Percentiles rank a stretch among this genome's conserved stretches.
Evolutionary conservation across 2,329 filamentous ascomycete species (phyloP).

Genomic region (Neopestalotiopsis sp.): DNA sequence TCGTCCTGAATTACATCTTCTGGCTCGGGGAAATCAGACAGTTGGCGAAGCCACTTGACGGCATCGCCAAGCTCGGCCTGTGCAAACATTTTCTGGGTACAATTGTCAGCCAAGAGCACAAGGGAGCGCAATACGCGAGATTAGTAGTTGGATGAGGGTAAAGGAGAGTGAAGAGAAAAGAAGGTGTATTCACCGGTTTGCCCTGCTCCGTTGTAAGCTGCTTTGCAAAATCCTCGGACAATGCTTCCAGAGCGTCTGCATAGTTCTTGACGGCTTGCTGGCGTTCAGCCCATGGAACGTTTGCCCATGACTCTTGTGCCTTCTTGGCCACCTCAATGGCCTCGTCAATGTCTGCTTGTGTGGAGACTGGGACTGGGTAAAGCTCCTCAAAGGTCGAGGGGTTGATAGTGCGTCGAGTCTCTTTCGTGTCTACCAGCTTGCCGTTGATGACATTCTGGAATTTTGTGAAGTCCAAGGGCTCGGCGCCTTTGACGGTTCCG

Average conservation of each 20-base stretch:
- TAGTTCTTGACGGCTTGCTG: constrained; percentile 26
- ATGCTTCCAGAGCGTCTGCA: constrained; percentile 25
- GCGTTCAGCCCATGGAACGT: constrained; percentile 38
- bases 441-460: constrained; percentile 60
- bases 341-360: constrained; percentile 52
- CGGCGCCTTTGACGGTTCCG: not conserved
- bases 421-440: constrained; percentile 45
- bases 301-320: constrained; percentile 52
- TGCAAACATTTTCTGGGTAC: constrained; percentile 29
- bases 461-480: constrained; percentile 34
- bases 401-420: constrained; percentile 54
- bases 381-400: constrained; percentile 54
- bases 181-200: constrained; percentile 19
- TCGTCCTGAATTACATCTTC: constrained; percentile 48
- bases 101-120: not conserved
- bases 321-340: constrained; percentile 52
- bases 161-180: not conserved
- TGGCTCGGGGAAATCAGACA: constrained; percentile 33
- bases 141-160: not conserved
- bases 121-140: too few relatives aligned
- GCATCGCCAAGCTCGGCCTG: constrained; percentile 21
- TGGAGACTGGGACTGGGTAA: constrained; percentile 54
- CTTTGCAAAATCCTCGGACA: constrained; percentile 20
- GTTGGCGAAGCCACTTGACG: not conserved
- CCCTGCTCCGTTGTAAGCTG: constrained; percentile 25